Percentiles rank a stretch among this genome's conserved stretches.
Conservation (phyloP, 129 eudicot genomes). For the Chrysanthemum makinoi region DNA sequence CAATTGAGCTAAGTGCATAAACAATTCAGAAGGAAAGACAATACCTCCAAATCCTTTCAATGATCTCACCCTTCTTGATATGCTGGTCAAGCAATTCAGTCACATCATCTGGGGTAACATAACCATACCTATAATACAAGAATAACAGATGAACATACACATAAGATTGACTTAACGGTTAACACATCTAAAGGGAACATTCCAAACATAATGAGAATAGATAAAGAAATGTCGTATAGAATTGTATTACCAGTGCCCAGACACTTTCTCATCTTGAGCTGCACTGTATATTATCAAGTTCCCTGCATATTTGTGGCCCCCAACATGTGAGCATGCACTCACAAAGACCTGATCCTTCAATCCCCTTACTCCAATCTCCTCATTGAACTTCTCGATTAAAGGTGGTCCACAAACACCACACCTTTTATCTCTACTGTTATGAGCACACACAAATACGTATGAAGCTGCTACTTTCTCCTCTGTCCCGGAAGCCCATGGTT, state of each 20-base stretch:
- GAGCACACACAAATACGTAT: constrained; percentile 85
- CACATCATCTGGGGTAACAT: constrained; percentile 89
- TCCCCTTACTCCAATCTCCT: constrained; percentile 60
- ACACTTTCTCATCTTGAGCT: constrained; percentile 50
- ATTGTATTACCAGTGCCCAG: constrained; percentile 73
- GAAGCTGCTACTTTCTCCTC: constrained; percentile 68
- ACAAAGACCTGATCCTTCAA: constrained; percentile 68
- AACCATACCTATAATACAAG: constrained; percentile 76
- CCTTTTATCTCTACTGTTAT: constrained; percentile 77
- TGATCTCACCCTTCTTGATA: constrained; percentile 82
- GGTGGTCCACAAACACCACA: constrained; percentile 98
- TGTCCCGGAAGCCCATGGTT: constrained; percentile 64
- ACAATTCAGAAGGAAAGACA: neutral
- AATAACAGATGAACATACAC: constrained; percentile 11
- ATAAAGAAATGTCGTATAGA: neutral
- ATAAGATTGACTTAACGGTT: constrained; percentile 4
- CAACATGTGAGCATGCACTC: constrained; percentile 92
- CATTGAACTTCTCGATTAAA: constrained; percentile 71
- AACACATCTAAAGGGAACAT: neutral
- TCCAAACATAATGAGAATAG: neutral
- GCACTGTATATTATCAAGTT: constrained; percentile 81
- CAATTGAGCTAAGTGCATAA: neutral
- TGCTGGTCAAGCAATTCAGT: constrained; percentile 78
- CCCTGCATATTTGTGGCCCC: constrained; percentile 99
- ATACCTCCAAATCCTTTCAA: constrained; percentile 93